Conservation (phyloP, 2,329 filamentous ascomycete genomes). For the Cryphonectria japonica region DNA sequence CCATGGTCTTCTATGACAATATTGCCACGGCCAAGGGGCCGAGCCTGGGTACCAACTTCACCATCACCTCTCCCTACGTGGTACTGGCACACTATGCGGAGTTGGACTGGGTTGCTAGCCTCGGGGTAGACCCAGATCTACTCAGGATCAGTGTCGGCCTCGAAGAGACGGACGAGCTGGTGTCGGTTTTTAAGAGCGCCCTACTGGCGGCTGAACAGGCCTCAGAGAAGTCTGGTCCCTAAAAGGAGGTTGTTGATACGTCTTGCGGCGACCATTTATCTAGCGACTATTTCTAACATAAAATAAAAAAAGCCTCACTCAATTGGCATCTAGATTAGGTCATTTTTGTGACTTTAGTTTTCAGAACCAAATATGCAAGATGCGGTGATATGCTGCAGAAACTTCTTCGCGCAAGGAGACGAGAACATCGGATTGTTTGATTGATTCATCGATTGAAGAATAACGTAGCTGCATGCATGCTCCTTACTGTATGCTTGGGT, state of each 20-base stretch:
- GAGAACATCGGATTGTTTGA: not conserved
- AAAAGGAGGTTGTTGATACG: not conserved
- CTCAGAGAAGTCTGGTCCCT: not conserved
- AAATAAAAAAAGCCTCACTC: not conserved
- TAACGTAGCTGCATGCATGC: slow-evolving; percentile 16
- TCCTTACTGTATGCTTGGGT: slow-evolving; percentile 25
- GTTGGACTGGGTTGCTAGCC: slow-evolving; percentile 84
- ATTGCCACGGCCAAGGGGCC: slow-evolving; percentile 91
- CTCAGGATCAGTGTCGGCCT: slow-evolving; percentile 88
- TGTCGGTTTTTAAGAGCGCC: slow-evolving; percentile 67
- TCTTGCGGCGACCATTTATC: too few species aligned
- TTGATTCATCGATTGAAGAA: not conserved
- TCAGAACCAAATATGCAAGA: not conserved
- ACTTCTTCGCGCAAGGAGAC: not conserved
- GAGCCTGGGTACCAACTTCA: slow-evolving; percentile 96
- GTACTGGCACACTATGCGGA: slow-evolving; percentile 90
- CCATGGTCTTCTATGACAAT: slow-evolving; percentile 81
- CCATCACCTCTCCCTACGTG: slow-evolving; percentile 87
- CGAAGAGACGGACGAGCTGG: slow-evolving; percentile 73
- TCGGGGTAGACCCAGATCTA: slow-evolving; percentile 79
- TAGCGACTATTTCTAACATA: not conserved
- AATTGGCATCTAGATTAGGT: not conserved
- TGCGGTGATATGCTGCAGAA: not conserved
- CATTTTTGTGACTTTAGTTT: not conserved
- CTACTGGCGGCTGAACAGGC: slow-evolving; percentile 59